Evolutionary conservation across 2,329 filamentous ascomycete species (phyloP), one percentile per base, ranked within the genome.

Genomic region (Byssothecium circinans): DNA sequence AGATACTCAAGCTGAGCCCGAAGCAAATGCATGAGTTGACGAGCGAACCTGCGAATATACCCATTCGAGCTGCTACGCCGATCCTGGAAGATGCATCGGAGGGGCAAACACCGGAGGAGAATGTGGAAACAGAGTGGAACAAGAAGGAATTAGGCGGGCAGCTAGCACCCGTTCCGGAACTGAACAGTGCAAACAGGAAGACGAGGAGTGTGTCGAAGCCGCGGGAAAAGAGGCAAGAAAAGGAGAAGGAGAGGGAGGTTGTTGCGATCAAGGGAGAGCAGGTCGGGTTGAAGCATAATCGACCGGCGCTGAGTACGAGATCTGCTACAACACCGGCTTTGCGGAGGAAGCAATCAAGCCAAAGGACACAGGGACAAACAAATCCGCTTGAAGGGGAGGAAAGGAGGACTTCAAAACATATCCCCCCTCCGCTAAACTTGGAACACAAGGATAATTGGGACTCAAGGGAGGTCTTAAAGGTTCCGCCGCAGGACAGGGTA

Each of bases 21-120:
- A 74, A 74, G 33, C 75, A 81, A 61, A 78, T 83, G 2, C 74
- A 80, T 34, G 78, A 81, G 36, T 73, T 83, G 34, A 80, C 78
- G 5, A 71, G 74, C 14, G 79, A 80, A 11, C 78, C 79, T 8
- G 72, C 78, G 14, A 81, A 78, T 34, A 71, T 82, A n/a, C 78
- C 80, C 2, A 61, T 79, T 30, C 75, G 76, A 22, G 62, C 74
- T 12, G 71, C 72, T 8, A 61, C 69, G 5, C 68, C 65, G 4
- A 70, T 75, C 17, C 54, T 58, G 4, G 70, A 73, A 47, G 68
- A 72, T 35, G 61, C 57, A 3, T 43, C 56, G 12, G 66, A 67
- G 27, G 52, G 49, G 17, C 57, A 52, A 32, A 52, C 56, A 19
- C 48, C 53, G n/a, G 54, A 51, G 3, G 51, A 58, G 22, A 52